Evolutionary conservation across 441 rosid species (phyloP), one percentile per base, ranked within the genome.

Genomic region (Hypseocharis bilobata): DNA sequence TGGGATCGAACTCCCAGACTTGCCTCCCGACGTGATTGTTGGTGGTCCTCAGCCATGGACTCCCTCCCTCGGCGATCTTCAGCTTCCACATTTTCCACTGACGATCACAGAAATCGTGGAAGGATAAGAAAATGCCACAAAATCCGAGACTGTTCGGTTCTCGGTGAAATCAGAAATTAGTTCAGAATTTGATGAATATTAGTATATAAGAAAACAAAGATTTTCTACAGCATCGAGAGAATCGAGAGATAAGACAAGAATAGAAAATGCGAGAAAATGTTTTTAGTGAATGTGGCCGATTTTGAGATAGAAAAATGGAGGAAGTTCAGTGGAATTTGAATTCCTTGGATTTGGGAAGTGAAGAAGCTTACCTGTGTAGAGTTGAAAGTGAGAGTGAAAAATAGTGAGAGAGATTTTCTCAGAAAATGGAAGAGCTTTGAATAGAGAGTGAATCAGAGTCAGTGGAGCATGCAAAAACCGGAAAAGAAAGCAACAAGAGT

Each of bases 61-160:
- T 81, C 29, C 78, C 86, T 68, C 89, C 96, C 63, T 86, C 90
- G 0, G 90, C 91, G 61, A 88, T 75, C 81, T 82, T 92, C 66
- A 89, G 56, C 56, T 51, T 51, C 56, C 56, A 51, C 56, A 51
- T 51, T 51, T 22, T 20, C 26, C 3, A 51, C 26, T 45, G 52
- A 45, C n/a, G n/a, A n/a, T n/a, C n/a, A n/a, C n/a, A n/a, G n/a
- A n/a, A n/a, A n/a, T n/a, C n/a, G n/a, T n/a, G n/a, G n/a, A 5
- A 45, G 8, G 10, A 20, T n/a, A 51, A 6, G 8, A 36, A 20
- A 51, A 51, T 20, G 56, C 14, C 56, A 51, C 26, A 51, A 20
- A 51, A 51, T 51, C 20, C 4, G 51, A 44, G 2, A 14, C 19
- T 44, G 51, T 44, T 44, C n/a, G 55, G 25, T 20, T 17, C 23